Evolutionary conservation across 2,329 filamentous ascomycete species (phyloP).

Genomic region (Colletotrichum spaethianum): DNA sequence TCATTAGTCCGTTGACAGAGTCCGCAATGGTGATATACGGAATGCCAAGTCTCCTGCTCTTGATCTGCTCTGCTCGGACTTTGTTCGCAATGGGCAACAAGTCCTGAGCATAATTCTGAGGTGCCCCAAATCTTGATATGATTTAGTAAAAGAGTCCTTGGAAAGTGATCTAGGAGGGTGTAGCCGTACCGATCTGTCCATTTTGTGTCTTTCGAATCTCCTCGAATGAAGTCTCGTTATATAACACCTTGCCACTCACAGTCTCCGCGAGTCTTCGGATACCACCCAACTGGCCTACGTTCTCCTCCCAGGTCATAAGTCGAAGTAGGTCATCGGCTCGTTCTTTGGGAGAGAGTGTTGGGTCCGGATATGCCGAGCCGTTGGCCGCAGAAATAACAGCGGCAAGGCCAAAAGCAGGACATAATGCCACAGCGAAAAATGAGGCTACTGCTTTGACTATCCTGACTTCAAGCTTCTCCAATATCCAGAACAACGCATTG

Average conservation of each 20-base stretch:
- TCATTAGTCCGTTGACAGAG: constrained; percentile 49
- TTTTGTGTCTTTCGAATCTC: constrained; percentile 31
- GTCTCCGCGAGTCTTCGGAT: constrained; percentile 30
- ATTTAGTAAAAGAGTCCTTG: background rate
- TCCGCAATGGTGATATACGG: constrained; percentile 47
- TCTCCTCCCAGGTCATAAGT: constrained; percentile 38
- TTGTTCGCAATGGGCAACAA: constrained; percentile 47
- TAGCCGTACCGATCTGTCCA: constrained; percentile 28
- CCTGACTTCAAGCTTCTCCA: background rate
- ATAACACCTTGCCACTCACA: constrained; percentile 3
- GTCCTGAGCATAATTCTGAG: constrained; percentile 48
- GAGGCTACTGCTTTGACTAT: constrained; percentile 5
- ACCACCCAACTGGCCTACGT: constrained; percentile 34
- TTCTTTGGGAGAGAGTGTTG: constrained; percentile 16
- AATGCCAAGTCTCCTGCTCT: constrained; percentile 43
- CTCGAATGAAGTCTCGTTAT: constrained; percentile 32
- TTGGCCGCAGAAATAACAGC: background rate
- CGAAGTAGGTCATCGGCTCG: constrained; percentile 32
- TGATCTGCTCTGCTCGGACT: constrained; percentile 43
- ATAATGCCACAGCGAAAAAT: background rate
- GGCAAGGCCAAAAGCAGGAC: background rate
- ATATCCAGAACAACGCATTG: background rate
- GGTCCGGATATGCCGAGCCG: background rate
- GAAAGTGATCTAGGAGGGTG: background rate
- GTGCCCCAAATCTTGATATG: constrained; percentile 46